phyloP scores from a whole-genome alignment of 2,329 filamentous ascomycete genomes.

The Fusarium temperatum region DNA sequence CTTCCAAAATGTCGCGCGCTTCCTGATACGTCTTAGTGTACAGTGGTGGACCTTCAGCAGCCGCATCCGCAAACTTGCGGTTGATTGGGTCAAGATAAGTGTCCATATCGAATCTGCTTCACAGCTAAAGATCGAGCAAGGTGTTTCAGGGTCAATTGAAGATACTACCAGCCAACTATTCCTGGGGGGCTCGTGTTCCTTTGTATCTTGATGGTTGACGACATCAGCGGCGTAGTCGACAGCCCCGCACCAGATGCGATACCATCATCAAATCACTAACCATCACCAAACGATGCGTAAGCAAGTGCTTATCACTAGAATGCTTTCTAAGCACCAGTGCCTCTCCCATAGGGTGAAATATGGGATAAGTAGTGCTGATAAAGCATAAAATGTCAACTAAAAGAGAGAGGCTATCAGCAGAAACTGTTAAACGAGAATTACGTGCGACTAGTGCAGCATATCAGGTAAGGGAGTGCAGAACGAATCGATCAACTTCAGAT shows the following conservation, averaged over 20 bases:
- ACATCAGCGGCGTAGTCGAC: background rate
- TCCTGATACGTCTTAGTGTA: constrained; percentile 25
- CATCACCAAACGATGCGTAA: constrained; percentile 3
- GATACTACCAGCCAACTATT: fast-evolving
- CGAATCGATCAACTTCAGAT: too few species aligned
- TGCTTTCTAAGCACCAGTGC: background rate
- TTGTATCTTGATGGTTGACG: background rate
- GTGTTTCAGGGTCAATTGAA: fast-evolving
- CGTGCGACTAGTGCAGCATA: background rate
- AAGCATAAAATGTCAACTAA: background rate
- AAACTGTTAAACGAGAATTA: background rate
- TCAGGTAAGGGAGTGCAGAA: too few species aligned
- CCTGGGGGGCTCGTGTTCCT: background rate
- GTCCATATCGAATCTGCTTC: background rate
- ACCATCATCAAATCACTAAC: background rate
- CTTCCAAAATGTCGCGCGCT: constrained; percentile 18
- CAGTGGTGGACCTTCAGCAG: background rate
- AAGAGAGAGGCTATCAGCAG: background rate
- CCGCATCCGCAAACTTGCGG: constrained; percentile 11
- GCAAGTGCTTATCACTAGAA: background rate
- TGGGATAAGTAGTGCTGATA: background rate
- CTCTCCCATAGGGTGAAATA: background rate
- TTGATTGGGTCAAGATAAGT: constrained; percentile 19
- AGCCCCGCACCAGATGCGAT: background rate
- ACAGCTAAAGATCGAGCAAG: fast-evolving